Evolutionary conservation across 2,329 filamentous ascomycete species (phyloP), one percentile per base, ranked within the genome.

Genomic region (Ophiocordyceps polyrhachis-furcata): DNA sequence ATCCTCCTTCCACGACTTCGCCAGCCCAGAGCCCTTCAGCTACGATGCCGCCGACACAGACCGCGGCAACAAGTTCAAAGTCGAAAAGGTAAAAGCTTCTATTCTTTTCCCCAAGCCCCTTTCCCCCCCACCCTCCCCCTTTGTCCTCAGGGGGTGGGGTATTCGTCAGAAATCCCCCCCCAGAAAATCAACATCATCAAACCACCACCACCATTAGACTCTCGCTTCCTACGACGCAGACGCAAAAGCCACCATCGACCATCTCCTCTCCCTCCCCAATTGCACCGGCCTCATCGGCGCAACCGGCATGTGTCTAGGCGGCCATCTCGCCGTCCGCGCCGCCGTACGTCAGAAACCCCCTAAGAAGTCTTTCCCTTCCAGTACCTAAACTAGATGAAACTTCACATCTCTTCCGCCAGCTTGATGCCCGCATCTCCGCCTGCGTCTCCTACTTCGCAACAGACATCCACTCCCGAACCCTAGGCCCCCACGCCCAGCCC

Each of bases 1-100:
- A 0, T 91, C 83, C 32, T 88, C 81, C 29, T 95, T 94, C 63
- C 88, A 95, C 59, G 88, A 95, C 62, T 95, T 95, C 64, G 85
- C 79, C 1, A 83, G 83, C 5, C 84, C 87, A 0, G 84, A 89
- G 55, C 69, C 88, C 12, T 69, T 95, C 38, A 75, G 83, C 43
- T 95, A 95, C 60, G 84, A 95, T 57, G 85, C 71, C 0, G 81
- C 83, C 2, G 88, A 91, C 44, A 96, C 89, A 0, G 85, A 94
- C 59, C 70, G 76, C 40, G 88, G 89, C 21, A 96, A 95, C 59
- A 72, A 76, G 48, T 93, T 77, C 73, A 95, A 95, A 61, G 70
- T 91, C 49, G 71, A 73, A 51, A 93, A 93, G 70, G 81, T 78
- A n/a, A n/a, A n/a, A n/a, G n/a, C n/a, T n/a, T n/a, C n/a, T n/a